Evolutionary conservation across 78 protist species (phyloP).

Genomic region (Dictyostelium firmibasis): DNA sequence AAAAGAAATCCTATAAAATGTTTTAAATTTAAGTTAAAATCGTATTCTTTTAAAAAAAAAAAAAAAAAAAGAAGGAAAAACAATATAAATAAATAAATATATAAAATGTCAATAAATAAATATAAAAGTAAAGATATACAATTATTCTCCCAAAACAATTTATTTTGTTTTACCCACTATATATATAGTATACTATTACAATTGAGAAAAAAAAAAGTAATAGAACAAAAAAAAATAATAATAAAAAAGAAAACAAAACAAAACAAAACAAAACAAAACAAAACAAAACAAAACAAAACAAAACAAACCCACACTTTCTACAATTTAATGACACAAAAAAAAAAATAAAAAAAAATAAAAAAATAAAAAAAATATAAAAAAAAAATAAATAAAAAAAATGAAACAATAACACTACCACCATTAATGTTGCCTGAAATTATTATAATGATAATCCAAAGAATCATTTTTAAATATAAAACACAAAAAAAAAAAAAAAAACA

Average conservation of each 20-base stretch:
- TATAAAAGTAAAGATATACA: background rate
- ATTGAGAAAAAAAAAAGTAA: too few species aligned
- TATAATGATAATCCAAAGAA: background rate
- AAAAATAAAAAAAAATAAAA: background rate
- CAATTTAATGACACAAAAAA: background rate
- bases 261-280: background rate
- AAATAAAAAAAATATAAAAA: background rate
- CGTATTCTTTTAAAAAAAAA: background rate
- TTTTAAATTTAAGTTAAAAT: too few species aligned
- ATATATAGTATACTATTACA: too few species aligned
- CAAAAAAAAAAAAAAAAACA: too few species aligned
- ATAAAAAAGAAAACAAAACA: background rate
- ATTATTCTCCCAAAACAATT: too few species aligned
- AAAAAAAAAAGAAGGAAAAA: too few species aligned
- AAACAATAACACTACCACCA: too few species aligned
- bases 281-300: background rate
- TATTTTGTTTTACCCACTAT: background rate
- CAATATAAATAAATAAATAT: too few species aligned
- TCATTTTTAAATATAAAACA: background rate
- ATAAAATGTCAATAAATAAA: too few species aligned
- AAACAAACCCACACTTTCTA: background rate
- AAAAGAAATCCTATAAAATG: too few species aligned
- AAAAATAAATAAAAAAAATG: background rate
- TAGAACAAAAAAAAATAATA: background rate
- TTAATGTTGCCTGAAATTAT: background rate